A percentile compares a stretch with the other conserved stretches of the same genome.
Conservation (phyloP, 2,329 filamentous ascomycete species). For the Aureobasidium sp. region DNA sequence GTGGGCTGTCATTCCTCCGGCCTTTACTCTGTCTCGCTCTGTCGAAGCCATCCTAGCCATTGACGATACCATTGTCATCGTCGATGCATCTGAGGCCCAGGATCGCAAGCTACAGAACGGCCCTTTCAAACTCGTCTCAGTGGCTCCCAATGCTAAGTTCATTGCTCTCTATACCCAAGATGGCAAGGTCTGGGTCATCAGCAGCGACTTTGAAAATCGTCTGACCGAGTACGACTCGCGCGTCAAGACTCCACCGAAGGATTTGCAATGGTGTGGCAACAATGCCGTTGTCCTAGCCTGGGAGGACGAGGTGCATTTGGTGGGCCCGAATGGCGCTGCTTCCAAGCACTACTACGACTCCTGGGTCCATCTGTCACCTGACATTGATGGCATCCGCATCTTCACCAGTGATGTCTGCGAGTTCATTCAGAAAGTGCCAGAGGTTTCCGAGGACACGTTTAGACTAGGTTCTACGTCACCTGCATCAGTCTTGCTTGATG, state of each 20-base stretch:
- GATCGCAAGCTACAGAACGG: slow-evolving; percentile 87
- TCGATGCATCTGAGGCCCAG: slow-evolving; percentile 83
- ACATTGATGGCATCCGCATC: slow-evolving; percentile 81
- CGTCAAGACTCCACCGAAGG: slow-evolving; percentile 74
- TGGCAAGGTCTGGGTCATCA: slow-evolving; percentile 85
- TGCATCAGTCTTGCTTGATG: slow-evolving; percentile 87
- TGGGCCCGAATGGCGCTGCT: slow-evolving; percentile 73
- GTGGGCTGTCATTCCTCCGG: slow-evolving; percentile 83
- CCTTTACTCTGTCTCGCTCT: slow-evolving; percentile 80
- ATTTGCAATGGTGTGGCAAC: slow-evolving; percentile 93
- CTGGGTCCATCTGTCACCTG: slow-evolving; percentile 79
- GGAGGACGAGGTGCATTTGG: slow-evolving; percentile 94
- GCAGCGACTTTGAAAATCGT: slow-evolving; percentile 87
- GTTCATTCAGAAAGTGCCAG: slow-evolving; percentile 87
- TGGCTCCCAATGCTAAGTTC: slow-evolving; percentile 85
- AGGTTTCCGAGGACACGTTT: slow-evolving; percentile 67
- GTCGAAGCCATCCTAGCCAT: slow-evolving; percentile 89
- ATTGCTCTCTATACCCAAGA: slow-evolving; percentile 80
- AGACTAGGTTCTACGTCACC: slow-evolving; percentile 79
- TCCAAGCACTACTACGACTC: slow-evolving; percentile 75
- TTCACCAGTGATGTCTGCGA: slow-evolving; percentile 94
- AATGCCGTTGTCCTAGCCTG: slow-evolving; percentile 89
- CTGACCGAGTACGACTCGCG: slow-evolving; percentile 86
- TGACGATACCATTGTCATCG: slow-evolving; percentile 71
- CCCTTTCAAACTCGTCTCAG: slow-evolving; percentile 80